phyloP scores from a whole-genome alignment of 176 grass and related monocot genomes.

The Oryza brachyantha region DNA sequence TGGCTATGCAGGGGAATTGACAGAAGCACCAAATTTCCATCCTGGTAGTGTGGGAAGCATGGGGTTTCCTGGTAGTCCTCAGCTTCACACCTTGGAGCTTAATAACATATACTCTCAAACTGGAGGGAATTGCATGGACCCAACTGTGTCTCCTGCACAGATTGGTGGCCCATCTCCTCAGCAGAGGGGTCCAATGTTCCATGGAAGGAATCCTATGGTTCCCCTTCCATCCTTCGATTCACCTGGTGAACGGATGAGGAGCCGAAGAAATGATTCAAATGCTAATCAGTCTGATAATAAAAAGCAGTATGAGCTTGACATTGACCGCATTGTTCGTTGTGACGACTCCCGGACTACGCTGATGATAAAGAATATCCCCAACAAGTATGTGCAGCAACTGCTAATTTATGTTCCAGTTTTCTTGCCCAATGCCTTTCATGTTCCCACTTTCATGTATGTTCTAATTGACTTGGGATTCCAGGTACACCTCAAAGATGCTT shows the following conservation, averaged over 20 bases:
- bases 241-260: conserved; percentile 61
- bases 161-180: conserved; percentile 68
- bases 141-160: conserved; percentile 50
- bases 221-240: conserved; percentile 55
- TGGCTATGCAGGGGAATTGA: conserved; percentile 46
- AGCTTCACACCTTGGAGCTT: conserved; percentile 63
- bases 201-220: conserved; percentile 76
- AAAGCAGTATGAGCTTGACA: conserved; percentile 89
- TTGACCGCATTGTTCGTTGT: conserved; percentile 72
- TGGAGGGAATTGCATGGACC: conserved; percentile 65
- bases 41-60: conserved; percentile 68
- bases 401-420: conserved; percentile 20
- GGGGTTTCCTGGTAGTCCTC: conserved; percentile 70
- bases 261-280: conserved; percentile 64
- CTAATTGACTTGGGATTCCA: conserved; percentile 30
- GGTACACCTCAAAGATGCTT: conserved; percentile 98
- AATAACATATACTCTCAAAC: conserved; percentile 58
- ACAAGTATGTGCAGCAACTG: conserved; percentile 57
- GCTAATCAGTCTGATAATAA: conserved; percentile 79
- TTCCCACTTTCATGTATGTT: neutral
- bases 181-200: conserved; percentile 75
- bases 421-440: neutral
- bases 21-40: conserved; percentile 53
- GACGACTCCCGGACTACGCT: conserved; percentile 82
- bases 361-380: conserved; percentile 98